Percentiles rank a stretch among this genome's conserved stretches.
These are phyloP conservation scores for Magnolia officinalis DNA, from an alignment of 164 flowering plant genomes.

Conservation along the genomic window DNA sequence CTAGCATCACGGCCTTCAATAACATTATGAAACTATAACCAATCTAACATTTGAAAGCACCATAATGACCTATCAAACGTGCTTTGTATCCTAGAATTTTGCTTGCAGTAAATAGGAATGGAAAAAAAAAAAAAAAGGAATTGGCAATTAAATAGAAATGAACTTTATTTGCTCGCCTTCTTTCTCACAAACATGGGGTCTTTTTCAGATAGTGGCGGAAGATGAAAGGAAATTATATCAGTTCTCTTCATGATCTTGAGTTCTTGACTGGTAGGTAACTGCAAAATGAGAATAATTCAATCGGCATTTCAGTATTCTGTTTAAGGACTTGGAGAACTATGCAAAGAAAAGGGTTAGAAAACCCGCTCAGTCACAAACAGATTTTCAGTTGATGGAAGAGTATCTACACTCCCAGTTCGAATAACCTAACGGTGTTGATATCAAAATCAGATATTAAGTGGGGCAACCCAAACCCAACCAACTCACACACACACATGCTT, in stretches of 20 bases:
- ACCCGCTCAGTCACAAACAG: neutral
- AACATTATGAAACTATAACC: neutral
- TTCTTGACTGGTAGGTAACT: slow-evolving; percentile 15
- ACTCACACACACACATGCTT: too few relatives aligned
- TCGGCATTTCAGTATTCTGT: neutral
- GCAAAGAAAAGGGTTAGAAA: neutral
- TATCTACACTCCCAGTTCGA: too few relatives aligned
- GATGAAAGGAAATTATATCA: slow-evolving; percentile 28
- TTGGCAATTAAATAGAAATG: neutral
- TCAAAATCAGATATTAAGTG: too few relatives aligned
- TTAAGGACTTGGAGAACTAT: neutral
- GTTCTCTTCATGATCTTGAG: slow-evolving; percentile 9
- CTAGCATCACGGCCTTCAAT: neutral
- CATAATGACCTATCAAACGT: neutral
- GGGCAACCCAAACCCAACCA: too few relatives aligned
- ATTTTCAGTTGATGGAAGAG: neutral
- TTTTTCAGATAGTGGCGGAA: slow-evolving; percentile 37
- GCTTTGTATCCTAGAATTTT: neutral
- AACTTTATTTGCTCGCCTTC: slow-evolving; percentile 35
- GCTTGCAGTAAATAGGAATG: neutral
- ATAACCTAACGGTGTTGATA: too few relatives aligned
- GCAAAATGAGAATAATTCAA: slow-evolving; percentile 13
- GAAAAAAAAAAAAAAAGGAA: neutral
- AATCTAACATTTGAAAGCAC: neutral
- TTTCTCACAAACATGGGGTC: slow-evolving; percentile 57